These are phyloP conservation scores for Pythium insidiosum DNA, from an alignment of 352 stramenopile genomes.

Conservation along the genomic window DNA sequence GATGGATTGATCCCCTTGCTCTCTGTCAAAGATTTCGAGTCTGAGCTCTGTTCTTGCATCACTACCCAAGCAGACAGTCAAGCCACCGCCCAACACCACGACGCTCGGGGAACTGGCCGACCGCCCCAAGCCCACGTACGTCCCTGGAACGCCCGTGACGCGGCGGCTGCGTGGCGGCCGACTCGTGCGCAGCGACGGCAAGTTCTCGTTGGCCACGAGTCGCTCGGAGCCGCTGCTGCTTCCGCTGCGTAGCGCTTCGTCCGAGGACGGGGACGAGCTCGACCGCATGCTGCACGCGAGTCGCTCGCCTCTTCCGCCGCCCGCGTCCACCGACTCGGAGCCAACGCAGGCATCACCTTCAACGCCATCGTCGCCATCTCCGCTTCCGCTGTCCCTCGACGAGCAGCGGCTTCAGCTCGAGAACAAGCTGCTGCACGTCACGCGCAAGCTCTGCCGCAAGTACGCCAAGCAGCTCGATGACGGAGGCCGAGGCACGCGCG, in stretches of 20 bases:
- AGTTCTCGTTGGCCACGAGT: background rate
- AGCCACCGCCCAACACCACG: constrained; percentile 23
- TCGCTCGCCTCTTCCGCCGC: constrained; percentile 4
- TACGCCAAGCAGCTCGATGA: constrained; percentile 53
- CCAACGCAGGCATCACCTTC: background rate
- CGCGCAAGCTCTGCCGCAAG: constrained; percentile 66
- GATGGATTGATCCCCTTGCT: too few species aligned
- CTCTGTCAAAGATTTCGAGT: too few species aligned
- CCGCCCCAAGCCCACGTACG: constrained; percentile 18
- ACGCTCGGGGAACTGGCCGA: constrained; percentile 29
- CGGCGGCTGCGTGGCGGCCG: constrained; percentile 33
- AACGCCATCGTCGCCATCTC: too few species aligned
- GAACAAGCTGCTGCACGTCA: constrained; percentile 40
- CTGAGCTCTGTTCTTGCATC: too few species aligned
- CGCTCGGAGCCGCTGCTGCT: constrained; percentile 7
- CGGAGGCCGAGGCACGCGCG: constrained; percentile 19
- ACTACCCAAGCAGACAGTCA: too few species aligned
- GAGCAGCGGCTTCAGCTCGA: constrained; percentile 33
- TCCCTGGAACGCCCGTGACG: constrained; percentile 26
- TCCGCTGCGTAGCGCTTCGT: too few species aligned
- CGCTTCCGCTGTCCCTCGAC: background rate
- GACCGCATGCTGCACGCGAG: constrained; percentile 18
- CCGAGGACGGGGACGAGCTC: too few species aligned
- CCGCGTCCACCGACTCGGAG: background rate
- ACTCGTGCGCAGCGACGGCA: constrained; percentile 23